phyloP scores from a whole-genome alignment of 2,329 filamentous ascomycete genomes.

The Colletotrichum acutatum region DNA sequence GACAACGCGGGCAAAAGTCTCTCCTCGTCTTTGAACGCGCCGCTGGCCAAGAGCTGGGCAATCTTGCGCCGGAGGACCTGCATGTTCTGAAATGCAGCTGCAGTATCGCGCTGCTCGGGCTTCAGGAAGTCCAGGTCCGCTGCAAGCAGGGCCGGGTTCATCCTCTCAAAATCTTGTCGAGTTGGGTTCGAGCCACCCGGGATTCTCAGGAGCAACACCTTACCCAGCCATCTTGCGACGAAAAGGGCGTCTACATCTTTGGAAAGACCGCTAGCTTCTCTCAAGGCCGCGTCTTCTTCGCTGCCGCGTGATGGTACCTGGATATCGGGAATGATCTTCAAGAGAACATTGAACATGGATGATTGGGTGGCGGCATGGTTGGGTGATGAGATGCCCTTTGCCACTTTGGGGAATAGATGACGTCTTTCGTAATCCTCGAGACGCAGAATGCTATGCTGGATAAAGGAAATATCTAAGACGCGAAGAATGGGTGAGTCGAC shows the following conservation, averaged over 20 bases:
- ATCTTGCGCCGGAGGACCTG: slow-evolving; percentile 66
- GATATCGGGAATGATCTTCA: slow-evolving; percentile 79
- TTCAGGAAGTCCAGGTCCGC: slow-evolving; percentile 77
- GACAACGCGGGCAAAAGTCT: slow-evolving; percentile 86
- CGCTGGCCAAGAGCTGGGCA: slow-evolving; percentile 81
- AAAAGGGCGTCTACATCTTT: slow-evolving; percentile 77
- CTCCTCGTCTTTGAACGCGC: slow-evolving; percentile 85
- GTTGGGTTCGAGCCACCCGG: slow-evolving; percentile 40
- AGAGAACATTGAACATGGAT: slow-evolving; percentile 83
- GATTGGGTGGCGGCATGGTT: slow-evolving; percentile 51
- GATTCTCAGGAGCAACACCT: slow-evolving; percentile 73
- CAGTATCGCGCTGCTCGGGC: slow-evolving; percentile 61
- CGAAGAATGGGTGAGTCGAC: slow-evolving; percentile 79
- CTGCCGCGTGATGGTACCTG: slow-evolving; percentile 80
- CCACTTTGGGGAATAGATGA: slow-evolving; percentile 76
- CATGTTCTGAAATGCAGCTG: slow-evolving; percentile 47
- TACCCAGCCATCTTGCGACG: slow-evolving; percentile 79
- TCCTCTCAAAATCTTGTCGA: slow-evolving; percentile 36
- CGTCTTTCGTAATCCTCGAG: slow-evolving; percentile 70
- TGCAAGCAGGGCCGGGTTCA: slow-evolving; percentile 66
- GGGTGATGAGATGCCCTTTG: slow-evolving; percentile 70
- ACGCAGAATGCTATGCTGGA: slow-evolving; percentile 79
- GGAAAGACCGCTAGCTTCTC: slow-evolving; percentile 73
- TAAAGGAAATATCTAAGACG: slow-evolving; percentile 89
- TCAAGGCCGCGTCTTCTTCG: slow-evolving; percentile 78